Conservation (phyloP, 495 filamentous ascomycete genomes). For the Astrocystis sublimbata region DNA sequence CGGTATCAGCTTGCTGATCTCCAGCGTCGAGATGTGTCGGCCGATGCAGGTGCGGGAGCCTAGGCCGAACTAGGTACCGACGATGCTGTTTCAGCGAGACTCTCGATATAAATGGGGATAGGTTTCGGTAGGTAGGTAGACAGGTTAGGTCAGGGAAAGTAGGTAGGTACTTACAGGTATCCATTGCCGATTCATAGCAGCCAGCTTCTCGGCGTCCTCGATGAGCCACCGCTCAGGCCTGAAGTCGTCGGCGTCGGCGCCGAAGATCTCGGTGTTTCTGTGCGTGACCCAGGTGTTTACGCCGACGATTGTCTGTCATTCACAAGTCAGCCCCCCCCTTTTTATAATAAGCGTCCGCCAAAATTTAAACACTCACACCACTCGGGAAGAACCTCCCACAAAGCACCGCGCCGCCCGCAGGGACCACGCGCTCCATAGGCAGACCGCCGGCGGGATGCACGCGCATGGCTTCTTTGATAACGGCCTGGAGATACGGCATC, state of each 20-base stretch:
- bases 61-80: constrained; percentile 51
- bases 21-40: constrained; percentile 61
- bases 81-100: background rate
- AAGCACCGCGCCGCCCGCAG: constrained; percentile 53
- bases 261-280: constrained; percentile 50
- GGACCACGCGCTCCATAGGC: constrained; percentile 59
- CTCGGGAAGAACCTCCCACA: constrained; percentile 51
- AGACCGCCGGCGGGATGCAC: constrained; percentile 59
- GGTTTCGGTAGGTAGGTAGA: too few species aligned
- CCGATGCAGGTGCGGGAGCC: constrained; percentile 67
- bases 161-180: constrained; percentile 23
- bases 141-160: too few species aligned
- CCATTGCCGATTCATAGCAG: constrained; percentile 40
- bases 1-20: constrained; percentile 68
- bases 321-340: constrained; percentile 38
- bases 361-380: constrained; percentile 41
- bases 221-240: constrained; percentile 51
- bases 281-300: constrained; percentile 59
- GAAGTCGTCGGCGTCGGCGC: constrained; percentile 42
- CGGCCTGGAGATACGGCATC: constrained; percentile 64
- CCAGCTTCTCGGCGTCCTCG: constrained; percentile 39
- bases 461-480: constrained; percentile 64
- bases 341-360: background rate
- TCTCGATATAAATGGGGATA: background rate
- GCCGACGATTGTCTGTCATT: constrained; percentile 51